Base-by-base conservation (phyloP, 345 rosid genomes). In the Acer negundo region DNA sequence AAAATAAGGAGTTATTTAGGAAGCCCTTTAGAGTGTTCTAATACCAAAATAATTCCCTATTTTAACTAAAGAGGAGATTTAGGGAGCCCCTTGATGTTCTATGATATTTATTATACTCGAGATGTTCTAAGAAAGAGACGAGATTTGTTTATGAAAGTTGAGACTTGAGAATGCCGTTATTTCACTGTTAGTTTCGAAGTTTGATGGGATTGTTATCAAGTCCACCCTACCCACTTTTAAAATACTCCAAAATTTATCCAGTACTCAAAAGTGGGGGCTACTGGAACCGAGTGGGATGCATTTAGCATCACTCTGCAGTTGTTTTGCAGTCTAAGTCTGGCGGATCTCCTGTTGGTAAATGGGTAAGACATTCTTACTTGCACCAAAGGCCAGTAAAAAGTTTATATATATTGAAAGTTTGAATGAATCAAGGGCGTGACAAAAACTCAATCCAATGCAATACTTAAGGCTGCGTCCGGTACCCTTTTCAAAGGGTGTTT, bases 151-250 rank as follows among this genome's bases (percentile, higher is more conserved):
- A 69, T 72, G 79, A 82, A 80, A 56, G 86, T n/a, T n/a, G n/a
- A n/a, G n/a, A n/a, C n/a, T 82, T 65, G 91, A 92, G 84, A 69
- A 78, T 63, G 90, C 90, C 67, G 82, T 95, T 75, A 2, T 49
- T 64, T 75, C 7, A n/a, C 24, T 35, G 13, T 51, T 49, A 19
- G 38, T 65, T 49, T 53, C 22, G n/a, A n/a, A n/a, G n/a, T n/a
- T n/a, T n/a, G n/a, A 42, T 12, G n/a, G 23, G 10, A 16, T 23
- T 56, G 23, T 56, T 56, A 56, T 56, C 23, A 19, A 56, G 10
- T 56, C 62, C 7, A 15, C 2, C 55, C 15, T 49, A 13, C 35
- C 4, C 5, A 42, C 44, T 40, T 13, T 49, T 10, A 13, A 11
- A 12, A 12, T 49, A 49, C 58, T 53, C 15, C n/a, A 53, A 12